Base-by-base conservation (phyloP, 495 filamentous ascomycete genomes). In the Haplographium delicatum region DNA sequence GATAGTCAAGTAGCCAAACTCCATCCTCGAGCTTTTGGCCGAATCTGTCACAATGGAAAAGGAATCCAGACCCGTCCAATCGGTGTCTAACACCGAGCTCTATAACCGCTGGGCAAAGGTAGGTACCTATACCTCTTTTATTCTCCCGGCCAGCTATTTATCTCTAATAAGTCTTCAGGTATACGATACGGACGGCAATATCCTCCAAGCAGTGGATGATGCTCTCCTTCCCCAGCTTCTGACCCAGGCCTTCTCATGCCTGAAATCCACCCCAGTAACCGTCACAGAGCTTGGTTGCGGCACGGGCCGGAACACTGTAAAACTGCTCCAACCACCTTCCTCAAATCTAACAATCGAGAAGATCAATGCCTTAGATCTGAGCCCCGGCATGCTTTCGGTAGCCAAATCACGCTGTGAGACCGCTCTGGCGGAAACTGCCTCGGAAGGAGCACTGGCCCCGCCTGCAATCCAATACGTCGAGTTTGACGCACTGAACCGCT, bases 151-250 rank as follows among this genome's bases (percentile, higher is more conserved):
- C 40, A 43, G 15, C 24, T n/a, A 11, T 23, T 16, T 9, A 13
- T 13, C 26, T 23, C 19, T 26, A 37, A 34, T 9, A 5, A 4
- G 11, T 1, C 11, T 18, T 3, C 39, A 58, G 52, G 68, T 81
- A 51, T 89, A 89, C 65, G 84, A 89, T 59, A 80, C 72, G 33
- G 83, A 89, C 51, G 79, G 79, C 22, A 89, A 88, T 62, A 84
- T 88, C 62, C 71, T 89, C 1, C 85, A 88, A 67, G 74, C 75
- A 4, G 69, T 86, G 26, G 85, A 89, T 59, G 78, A 77, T 26
- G 50, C 59, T 1, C 58, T 84, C 1, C 68, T 89, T 20, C 82
- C 83, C 2, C 46, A 52, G 0, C 75, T 86, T 44, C 58, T 85
- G 9, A 28, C 48, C 10, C 51, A 50, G 4, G 33, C 56, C 10